Evolutionary conservation across 495 filamentous ascomycete genomes (phyloP).

Genomic region (Evansstolkia leycettana): DNA sequence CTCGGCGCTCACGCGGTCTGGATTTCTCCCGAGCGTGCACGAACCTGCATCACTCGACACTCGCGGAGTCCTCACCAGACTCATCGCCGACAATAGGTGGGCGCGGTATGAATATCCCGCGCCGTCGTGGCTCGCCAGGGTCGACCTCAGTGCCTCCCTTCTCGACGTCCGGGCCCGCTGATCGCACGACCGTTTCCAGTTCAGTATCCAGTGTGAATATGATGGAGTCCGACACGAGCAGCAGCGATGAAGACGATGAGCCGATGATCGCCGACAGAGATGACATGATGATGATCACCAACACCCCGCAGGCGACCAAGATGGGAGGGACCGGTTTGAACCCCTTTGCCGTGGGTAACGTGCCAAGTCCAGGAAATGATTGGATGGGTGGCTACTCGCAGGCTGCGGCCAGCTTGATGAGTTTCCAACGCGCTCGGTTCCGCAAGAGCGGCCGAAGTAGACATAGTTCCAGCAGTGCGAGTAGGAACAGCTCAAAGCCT

Average conservation of each 20-base stretch:
- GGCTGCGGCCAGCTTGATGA: constrained; percentile 57
- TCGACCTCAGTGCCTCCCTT: constrained; percentile 27
- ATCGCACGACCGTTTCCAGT: constrained; percentile 65
- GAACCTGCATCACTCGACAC: constrained; percentile 88
- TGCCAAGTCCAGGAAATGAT: constrained; percentile 38
- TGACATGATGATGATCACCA: constrained; percentile 63
- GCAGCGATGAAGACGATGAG: constrained; percentile 64
- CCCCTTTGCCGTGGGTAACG: constrained; percentile 30
- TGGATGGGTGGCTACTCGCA: constrained; percentile 54
- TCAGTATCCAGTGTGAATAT: constrained; percentile 77
- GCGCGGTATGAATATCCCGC: constrained; percentile 67
- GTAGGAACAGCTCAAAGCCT: constrained; percentile 55
- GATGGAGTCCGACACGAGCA: constrained; percentile 64
- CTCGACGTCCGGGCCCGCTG: constrained; percentile 35
- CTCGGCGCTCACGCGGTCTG: constrained; percentile 72
- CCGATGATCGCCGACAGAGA: constrained; percentile 71
- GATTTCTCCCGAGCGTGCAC: constrained; percentile 93
- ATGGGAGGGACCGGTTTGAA: constrained; percentile 26
- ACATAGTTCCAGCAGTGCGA: constrained; percentile 60
- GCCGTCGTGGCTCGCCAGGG: constrained; percentile 38
- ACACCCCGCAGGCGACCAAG: constrained; percentile 35
- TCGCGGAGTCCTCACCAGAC: constrained; percentile 86
- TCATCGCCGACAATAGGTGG: constrained; percentile 80
- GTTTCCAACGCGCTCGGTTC: constrained; percentile 58
- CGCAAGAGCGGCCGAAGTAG: constrained; percentile 41